Evolutionary conservation across 2,329 filamentous ascomycete genomes (phyloP).

Genomic region (Verticillium albo-atrum): DNA sequence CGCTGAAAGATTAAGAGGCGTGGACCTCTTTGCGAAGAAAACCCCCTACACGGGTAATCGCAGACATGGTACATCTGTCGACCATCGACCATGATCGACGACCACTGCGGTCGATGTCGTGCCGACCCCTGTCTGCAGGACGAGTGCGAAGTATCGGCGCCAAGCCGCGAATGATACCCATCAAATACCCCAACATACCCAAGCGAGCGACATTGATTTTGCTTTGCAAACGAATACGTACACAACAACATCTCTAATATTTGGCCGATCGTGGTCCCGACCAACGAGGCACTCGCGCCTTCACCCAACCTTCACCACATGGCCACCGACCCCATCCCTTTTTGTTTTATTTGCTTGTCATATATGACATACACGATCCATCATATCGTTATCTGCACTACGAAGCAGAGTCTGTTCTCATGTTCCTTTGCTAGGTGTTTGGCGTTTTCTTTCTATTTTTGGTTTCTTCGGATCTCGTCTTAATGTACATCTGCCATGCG

Average conservation of each 20-base stretch:
- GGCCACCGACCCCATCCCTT: not conserved
- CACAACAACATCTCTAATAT: not conserved
- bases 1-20: slow-evolving; percentile 13
- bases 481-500: not conserved
- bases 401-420: not conserved
- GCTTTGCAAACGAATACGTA: not conserved
- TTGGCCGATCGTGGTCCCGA: not conserved
- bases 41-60: not conserved
- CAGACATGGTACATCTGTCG: not conserved
- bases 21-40: too few species aligned
- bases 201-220: slow-evolving; percentile 2
- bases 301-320: not conserved
- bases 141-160: not conserved
- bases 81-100: not conserved
- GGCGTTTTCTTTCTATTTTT: not conserved
- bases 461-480: not conserved
- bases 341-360: not conserved
- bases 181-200: slow-evolving; percentile 1
- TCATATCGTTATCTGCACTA: not conserved
- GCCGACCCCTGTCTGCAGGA: not conserved
- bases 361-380: not conserved
- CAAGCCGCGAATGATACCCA: not conserved
- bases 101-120: not conserved
- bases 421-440: not conserved
- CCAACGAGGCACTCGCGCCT: not conserved